A percentile compares a stretch with the other conserved stretches of the same genome.
These are phyloP conservation scores for Aspergillus viridinutans DNA, from an alignment of 2,329 filamentous ascomycete genomes.

Conservation along the genomic window DNA sequence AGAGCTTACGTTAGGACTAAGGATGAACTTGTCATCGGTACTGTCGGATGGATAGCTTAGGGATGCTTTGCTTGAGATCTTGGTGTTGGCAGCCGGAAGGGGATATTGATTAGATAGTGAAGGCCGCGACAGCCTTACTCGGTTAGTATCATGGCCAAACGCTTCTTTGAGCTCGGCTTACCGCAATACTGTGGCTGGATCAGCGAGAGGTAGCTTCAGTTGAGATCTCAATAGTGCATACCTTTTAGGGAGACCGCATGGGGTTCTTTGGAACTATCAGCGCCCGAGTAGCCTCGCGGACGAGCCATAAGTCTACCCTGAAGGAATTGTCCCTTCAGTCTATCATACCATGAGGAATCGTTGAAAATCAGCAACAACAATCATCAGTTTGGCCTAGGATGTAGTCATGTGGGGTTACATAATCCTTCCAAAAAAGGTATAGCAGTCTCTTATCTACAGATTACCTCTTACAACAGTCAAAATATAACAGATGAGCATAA, in stretches of 20 bases:
- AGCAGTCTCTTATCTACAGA: neutral
- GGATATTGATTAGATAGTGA: conserved; percentile 45
- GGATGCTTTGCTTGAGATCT: conserved; percentile 60
- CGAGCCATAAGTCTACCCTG: conserved; percentile 34
- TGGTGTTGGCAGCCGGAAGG: conserved; percentile 44
- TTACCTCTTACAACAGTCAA: too few relatives aligned
- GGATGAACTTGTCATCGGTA: conserved; percentile 50
- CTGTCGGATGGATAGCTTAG: conserved; percentile 63
- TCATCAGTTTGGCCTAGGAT: neutral
- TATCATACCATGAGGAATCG: neutral
- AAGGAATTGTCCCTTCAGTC: neutral
- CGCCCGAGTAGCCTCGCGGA: conserved; percentile 38
- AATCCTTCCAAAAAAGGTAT: neutral
- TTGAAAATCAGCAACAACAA: neutral
- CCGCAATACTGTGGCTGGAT: conserved; percentile 33
- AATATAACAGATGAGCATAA: too few relatives aligned
- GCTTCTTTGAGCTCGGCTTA: conserved; percentile 20
- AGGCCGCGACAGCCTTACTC: conserved; percentile 68
- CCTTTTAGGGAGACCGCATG: conserved; percentile 75
- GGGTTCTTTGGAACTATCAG: conserved; percentile 61
- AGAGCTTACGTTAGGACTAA: conserved; percentile 49
- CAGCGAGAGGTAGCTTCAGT: conserved; percentile 11
- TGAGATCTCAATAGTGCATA: conserved; percentile 19
- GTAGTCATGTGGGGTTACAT: neutral
- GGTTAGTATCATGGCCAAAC: conserved; percentile 12